Percentiles rank a stretch among this genome's conserved stretches.
Conservation (phyloP, 371 early-diverging fungal genomes). For the Mortierella sp. region DNA sequence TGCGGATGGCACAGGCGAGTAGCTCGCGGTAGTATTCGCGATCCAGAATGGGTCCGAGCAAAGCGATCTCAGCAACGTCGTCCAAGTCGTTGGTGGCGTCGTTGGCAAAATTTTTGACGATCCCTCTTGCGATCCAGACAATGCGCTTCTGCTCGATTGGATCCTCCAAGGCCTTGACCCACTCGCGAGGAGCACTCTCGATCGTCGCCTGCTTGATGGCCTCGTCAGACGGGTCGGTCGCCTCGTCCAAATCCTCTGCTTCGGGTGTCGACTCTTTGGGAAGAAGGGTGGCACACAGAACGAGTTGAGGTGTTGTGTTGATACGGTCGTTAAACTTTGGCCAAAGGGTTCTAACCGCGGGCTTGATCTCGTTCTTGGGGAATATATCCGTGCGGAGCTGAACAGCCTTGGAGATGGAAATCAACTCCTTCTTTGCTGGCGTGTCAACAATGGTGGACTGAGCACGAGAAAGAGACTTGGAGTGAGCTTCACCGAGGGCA, state of each 20-base stretch:
- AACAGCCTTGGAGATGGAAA: neutral
- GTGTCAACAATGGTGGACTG: neutral
- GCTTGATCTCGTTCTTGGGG: slow-evolving; percentile 5
- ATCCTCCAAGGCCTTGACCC: neutral
- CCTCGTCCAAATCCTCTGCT: neutral
- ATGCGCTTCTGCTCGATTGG: neutral
- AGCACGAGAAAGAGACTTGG: neutral
- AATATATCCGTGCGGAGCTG: neutral
- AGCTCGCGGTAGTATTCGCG: slow-evolving; percentile 12
- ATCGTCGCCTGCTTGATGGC: neutral
- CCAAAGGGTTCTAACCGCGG: neutral
- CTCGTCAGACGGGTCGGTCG: neutral
- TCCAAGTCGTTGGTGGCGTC: slow-evolving; percentile 1
- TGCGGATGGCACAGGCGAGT: neutral
- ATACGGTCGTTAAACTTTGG: slow-evolving; percentile 9
- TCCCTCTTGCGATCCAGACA: neutral
- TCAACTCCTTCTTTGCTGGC: neutral
- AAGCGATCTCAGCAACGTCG: slow-evolving; percentile 3
- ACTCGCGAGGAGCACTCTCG: neutral
- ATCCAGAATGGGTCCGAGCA: slow-evolving; percentile 3
- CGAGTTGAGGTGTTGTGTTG: neutral
- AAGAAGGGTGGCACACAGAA: slow-evolving; percentile 6
- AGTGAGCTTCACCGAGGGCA: neutral
- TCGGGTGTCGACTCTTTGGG: neutral
- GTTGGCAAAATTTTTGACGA: slow-evolving; percentile 4